These are phyloP conservation scores for Leccinum fibrillosum DNA, from an alignment of 768 basidiomycete genomes.

Conservation along the genomic window DNA sequence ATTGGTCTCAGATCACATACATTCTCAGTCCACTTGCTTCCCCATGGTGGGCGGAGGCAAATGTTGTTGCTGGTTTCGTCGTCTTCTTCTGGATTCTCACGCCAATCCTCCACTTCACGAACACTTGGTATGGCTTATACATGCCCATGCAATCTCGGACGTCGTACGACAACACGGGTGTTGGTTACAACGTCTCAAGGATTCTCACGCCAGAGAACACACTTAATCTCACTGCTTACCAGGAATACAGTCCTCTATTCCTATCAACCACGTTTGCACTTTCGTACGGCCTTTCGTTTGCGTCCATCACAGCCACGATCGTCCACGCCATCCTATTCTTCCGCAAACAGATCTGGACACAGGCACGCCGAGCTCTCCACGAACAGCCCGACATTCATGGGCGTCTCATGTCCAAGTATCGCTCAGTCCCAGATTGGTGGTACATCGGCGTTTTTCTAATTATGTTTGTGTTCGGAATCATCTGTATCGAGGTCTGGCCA, in stretches of 20 bases:
- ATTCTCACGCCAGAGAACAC: conserved; percentile 33
- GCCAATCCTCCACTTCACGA: conserved; percentile 31
- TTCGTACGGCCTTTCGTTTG: conserved; percentile 48
- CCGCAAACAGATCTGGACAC: conserved; percentile 53
- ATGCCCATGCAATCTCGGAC: conserved; percentile 39
- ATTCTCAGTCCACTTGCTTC: conserved; percentile 36
- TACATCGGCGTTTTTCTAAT: conserved; percentile 42
- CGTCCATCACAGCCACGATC: conserved; percentile 39
- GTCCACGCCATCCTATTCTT: conserved; percentile 49
- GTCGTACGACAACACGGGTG: conserved; percentile 44
- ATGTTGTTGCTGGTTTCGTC: conserved; percentile 36
- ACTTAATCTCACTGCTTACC: conserved; percentile 34
- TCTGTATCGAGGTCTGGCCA: conserved; percentile 64
- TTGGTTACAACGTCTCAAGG: conserved; percentile 36
- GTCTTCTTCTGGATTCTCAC: conserved; percentile 33
- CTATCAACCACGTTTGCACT: conserved; percentile 50
- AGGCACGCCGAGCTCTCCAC: conserved; percentile 47
- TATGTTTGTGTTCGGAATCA: conserved; percentile 59
- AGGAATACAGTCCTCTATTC: conserved; percentile 40
- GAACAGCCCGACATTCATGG: conserved; percentile 61
- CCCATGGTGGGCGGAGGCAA: conserved; percentile 39
- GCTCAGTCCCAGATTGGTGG: conserved; percentile 61
- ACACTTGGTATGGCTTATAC: conserved; percentile 38
- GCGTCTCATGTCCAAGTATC: conserved; percentile 56
- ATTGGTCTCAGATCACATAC: conserved; percentile 77